Evolutionary conservation across 139 green algal species (phyloP).

Genomic region (Coccomyxa sp.): DNA sequence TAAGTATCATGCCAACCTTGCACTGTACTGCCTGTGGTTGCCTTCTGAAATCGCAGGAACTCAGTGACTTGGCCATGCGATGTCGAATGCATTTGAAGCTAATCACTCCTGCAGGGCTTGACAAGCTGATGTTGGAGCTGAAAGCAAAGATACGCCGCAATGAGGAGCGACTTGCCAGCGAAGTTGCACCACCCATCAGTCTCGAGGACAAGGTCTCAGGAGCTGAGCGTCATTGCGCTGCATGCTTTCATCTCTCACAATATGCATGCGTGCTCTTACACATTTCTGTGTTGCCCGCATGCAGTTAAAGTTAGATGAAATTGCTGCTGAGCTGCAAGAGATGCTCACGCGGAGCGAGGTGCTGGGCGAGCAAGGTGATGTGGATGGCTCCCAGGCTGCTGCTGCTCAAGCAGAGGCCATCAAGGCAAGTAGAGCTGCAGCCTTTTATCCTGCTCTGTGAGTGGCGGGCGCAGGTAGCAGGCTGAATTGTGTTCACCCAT

Average conservation of each 20-base stretch:
- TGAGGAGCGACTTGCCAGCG: slow-evolving; percentile 22
- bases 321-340: slow-evolving; percentile 34
- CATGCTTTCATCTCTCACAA: no score
- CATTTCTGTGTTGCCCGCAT: background rate
- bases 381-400: slow-evolving; percentile 42
- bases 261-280: background rate
- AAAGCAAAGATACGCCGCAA: slow-evolving; percentile 36
- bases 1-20: background rate
- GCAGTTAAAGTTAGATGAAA: slow-evolving; percentile 5
- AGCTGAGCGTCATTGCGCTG: background rate
- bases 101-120: slow-evolving; percentile 7
- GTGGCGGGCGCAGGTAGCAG: no score
- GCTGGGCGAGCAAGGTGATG: slow-evolving; percentile 47
- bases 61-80: no score
- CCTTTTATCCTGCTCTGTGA: background rate
- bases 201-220: slow-evolving; percentile 19
- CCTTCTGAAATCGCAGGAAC: no score
- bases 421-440: background rate
- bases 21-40: no score
- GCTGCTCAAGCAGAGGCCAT: slow-evolving; percentile 14
- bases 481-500: background rate
- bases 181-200: slow-evolving; percentile 11
- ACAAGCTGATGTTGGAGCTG: slow-evolving; percentile 40
- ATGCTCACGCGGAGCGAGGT: slow-evolving; percentile 25
- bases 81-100: no score